phyloP scores from a whole-genome alignment of 2,329 filamentous ascomycete species.

The Colletotrichum cordylinicola region DNA sequence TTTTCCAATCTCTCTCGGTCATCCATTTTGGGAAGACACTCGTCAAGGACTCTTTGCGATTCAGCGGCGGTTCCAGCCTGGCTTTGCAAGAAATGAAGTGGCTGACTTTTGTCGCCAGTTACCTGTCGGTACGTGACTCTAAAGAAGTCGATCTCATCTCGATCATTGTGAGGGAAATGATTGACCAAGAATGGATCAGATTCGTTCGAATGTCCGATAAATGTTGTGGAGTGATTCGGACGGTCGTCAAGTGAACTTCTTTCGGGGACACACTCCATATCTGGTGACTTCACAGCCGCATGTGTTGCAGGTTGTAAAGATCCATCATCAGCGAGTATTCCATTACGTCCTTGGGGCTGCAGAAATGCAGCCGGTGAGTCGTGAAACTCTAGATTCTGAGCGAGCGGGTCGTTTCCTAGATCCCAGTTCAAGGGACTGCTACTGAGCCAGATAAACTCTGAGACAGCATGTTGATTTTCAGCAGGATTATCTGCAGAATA shows the following conservation, averaged over 20 bases:
- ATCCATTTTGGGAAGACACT: background rate
- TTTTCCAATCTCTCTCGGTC: background rate
- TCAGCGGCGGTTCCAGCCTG: background rate
- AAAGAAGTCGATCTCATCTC: background rate
- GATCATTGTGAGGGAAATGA: background rate
- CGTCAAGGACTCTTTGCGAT: background rate
- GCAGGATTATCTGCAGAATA: background rate
- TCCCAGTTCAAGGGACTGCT: background rate
- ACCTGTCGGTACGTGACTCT: background rate
- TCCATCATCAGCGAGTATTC: rapidly evolving
- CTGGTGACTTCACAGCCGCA: background rate
- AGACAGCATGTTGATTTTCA: background rate
- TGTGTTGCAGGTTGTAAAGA: background rate
- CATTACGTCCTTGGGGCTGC: background rate
- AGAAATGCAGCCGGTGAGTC: background rate
- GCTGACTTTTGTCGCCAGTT: background rate
- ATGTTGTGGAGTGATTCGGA: background rate
- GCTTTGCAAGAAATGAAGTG: background rate
- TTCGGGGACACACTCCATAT: background rate
- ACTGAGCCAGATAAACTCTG: background rate
- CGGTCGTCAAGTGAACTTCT: background rate
- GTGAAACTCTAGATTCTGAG: background rate
- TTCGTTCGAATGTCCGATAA: background rate
- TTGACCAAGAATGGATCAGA: background rate
- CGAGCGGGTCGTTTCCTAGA: background rate